Evolutionary conservation across 208 protist species (phyloP), one percentile per base, ranked within the genome.

Genomic region (Novymonas esmeraldas): DNA sequence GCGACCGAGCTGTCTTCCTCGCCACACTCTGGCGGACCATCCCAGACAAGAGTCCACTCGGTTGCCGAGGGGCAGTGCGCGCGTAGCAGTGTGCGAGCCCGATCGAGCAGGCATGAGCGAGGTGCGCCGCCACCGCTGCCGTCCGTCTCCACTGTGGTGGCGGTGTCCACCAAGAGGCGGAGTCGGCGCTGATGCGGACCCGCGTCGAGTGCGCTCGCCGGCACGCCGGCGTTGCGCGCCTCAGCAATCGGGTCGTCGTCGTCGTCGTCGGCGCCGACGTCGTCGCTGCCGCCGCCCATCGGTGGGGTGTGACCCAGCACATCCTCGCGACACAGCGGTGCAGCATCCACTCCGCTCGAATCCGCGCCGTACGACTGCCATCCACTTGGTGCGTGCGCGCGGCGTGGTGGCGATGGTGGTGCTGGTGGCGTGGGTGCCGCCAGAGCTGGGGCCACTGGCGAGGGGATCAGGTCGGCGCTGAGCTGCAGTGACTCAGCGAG

Each of bases 381-480:
- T 36, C 22, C 10, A 9, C 24, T 11, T 24, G 36, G 36, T 3
- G 56, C 22, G 10, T 31, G 2, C 18, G 4, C 24, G 10, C 44
- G n/a, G 34, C 29, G 11, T 4, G 41, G 54, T 42, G 33, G 14
- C 0, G 18, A 42, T 42, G 33, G 14, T 1, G 18, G 18, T 39
- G 46, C 18, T 7, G 20, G 41, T 14, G 14, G 10, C 22, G 18
- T 4, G 28, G 67, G 18, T 6, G 48, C 26, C 41, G 14, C 29
- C 22, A 41, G 39, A 2, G 6, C 18, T 22, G 24, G 44, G 13
- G 22, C 41, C 20, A 26, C 31, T 16, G 65, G 65, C 20, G 59
- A 61, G 7, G 67, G 67, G 44, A 73, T 73, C 51, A 73, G n/a
- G 31, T 73, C 67, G 6, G 57, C 41, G 54, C 67, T 73, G 33